Conservation (phyloP, 2,329 filamentous ascomycete genomes). For the Stagonosporopsis chrysanthemi region DNA sequence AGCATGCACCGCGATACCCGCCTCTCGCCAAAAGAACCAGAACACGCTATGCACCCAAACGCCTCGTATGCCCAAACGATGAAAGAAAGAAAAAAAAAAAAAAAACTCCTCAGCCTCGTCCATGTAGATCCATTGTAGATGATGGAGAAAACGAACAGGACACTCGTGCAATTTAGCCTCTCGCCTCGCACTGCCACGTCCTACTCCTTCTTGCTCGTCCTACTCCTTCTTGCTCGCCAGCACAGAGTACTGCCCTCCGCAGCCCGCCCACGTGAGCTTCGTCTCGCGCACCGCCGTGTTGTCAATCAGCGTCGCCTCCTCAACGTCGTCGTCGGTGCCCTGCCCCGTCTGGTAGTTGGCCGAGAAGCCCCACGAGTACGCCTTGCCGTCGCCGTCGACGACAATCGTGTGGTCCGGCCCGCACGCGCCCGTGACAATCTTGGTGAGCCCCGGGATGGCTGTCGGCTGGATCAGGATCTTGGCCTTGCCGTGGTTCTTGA, state of each 20-base stretch:
- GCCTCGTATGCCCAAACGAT: conserved; percentile 28
- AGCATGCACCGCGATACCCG: neutral
- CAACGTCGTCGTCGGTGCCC: conserved; percentile 79
- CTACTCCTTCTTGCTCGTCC: neutral
- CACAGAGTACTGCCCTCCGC: conserved; percentile 84
- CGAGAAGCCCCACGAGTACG: conserved; percentile 82
- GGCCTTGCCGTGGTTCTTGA: conserved; percentile 66
- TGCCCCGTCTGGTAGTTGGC: conserved; percentile 82
- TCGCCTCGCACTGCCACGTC: neutral
- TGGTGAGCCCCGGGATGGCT: conserved; percentile 65
- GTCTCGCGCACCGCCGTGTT: conserved; percentile 82
- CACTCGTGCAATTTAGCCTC: conserved; percentile 11
- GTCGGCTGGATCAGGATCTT: conserved; percentile 76
- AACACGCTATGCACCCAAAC: conserved; percentile 27
- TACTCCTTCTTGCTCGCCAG: conserved; percentile 54
- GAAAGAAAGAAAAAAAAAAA: neutral
- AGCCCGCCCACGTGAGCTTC: conserved; percentile 78
- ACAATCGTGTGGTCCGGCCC: conserved; percentile 78
- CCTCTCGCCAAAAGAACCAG: too few species aligned
- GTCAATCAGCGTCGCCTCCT: conserved; percentile 78
- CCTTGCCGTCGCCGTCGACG: conserved; percentile 72
- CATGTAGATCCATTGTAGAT: conserved; percentile 14
- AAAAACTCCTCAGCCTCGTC: neutral
- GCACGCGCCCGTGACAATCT: conserved; percentile 64
- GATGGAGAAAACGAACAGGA: neutral